Conservation (phyloP, 495 filamentous ascomycete species). For the Oidiodendron maius region DNA sequence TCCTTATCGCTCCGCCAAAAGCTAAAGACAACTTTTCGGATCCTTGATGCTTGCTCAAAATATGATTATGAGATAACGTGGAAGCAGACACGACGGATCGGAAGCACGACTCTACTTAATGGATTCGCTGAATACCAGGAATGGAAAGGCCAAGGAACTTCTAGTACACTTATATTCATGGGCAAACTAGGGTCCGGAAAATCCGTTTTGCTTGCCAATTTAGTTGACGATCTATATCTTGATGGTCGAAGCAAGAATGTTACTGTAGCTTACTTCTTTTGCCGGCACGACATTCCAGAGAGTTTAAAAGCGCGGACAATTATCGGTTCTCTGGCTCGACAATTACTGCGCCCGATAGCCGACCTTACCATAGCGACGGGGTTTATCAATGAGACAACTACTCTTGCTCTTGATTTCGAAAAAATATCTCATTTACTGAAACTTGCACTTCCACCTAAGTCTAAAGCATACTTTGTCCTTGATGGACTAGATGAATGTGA, state of each 20-base stretch:
- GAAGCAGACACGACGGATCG: slow-evolving; percentile 37
- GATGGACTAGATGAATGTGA: slow-evolving; percentile 36
- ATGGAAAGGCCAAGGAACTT: slow-evolving; percentile 28
- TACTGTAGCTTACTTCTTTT: slow-evolving; percentile 39
- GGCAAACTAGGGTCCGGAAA: slow-evolving; percentile 40
- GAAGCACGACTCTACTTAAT: slow-evolving; percentile 29
- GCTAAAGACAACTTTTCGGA: slow-evolving; percentile 22
- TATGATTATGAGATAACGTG: slow-evolving; percentile 36
- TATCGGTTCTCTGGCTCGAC: slow-evolving; percentile 33
- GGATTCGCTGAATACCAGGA: slow-evolving; percentile 24
- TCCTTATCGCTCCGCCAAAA: slow-evolving; percentile 21
- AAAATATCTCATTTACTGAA: slow-evolving; percentile 19
- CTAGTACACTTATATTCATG: slow-evolving; percentile 29
- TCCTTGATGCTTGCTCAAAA: slow-evolving; percentile 33
- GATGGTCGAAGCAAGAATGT: slow-evolving; percentile 14
- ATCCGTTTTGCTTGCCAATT: slow-evolving; percentile 36
- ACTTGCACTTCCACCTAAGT: slow-evolving; percentile 13
- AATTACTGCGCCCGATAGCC: slow-evolving; percentile 26
- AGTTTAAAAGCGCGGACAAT: slow-evolving; percentile 33
- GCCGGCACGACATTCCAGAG: slow-evolving; percentile 30
- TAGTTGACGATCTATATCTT: slow-evolving; percentile 36
- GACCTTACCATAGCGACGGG: slow-evolving; percentile 17
- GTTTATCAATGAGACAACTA: slow-evolving; percentile 18
- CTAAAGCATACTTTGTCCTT: slow-evolving; percentile 28
- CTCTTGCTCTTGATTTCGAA: slow-evolving; percentile 19